Conservation (phyloP, 805 yeast genomes). For the Yarrowia sp. region DNA sequence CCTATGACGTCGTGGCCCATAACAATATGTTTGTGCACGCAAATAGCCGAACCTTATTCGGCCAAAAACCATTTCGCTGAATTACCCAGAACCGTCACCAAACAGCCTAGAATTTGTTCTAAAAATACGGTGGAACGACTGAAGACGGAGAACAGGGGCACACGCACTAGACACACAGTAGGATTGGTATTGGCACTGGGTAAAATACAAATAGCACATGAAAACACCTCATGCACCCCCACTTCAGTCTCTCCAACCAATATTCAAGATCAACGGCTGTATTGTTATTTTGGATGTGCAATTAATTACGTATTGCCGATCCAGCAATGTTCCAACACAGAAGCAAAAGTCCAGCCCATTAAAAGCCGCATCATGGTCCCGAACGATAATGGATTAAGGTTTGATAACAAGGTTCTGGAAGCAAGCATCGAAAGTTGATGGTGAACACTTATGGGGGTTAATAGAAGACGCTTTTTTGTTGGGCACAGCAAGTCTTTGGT, state of each 20-base stretch:
- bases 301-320: constrained; percentile 8
- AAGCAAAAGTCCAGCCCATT: constrained; percentile 16
- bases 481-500: too few relatives aligned
- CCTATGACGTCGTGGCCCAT: constrained; percentile 24
- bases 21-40: constrained; percentile 26
- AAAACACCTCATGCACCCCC: too few relatives aligned
- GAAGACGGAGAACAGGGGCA: too few relatives aligned
- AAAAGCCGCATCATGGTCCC: constrained; percentile 17
- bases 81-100: too few relatives aligned
- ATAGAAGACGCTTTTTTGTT: too few relatives aligned
- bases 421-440: neutral
- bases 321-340: constrained; percentile 32
- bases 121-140: constrained; percentile 1
- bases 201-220: too few relatives aligned
- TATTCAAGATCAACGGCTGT: neutral
- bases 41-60: neutral
- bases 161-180: too few relatives aligned
- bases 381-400: constrained; percentile 1
- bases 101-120: neutral
- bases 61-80: neutral
- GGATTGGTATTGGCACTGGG: too few relatives aligned
- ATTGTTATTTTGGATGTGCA: neutral
- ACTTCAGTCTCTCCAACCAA: neutral
- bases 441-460: neutral
- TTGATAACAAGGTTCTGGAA: neutral